Percentiles rank a stretch among this genome's conserved stretches.
Evolutionary conservation across 768 basidiomycete species (phyloP).

Genomic region (Termitomyces sp.): DNA sequence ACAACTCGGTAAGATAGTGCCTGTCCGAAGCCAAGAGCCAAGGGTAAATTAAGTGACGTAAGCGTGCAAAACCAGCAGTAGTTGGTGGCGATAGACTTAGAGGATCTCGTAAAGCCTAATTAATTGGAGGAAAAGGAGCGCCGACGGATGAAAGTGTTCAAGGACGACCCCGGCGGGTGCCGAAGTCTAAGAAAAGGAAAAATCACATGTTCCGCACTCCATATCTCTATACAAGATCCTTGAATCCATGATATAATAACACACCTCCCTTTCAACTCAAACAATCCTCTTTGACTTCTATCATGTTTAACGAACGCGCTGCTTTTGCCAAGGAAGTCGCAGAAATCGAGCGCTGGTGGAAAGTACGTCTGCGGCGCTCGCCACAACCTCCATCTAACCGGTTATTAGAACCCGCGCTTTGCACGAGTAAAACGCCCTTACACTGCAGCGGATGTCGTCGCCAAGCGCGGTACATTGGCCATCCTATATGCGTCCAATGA

Average conservation of each 20-base stretch:
- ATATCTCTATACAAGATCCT: slow-evolving; percentile 14
- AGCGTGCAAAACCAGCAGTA: not conserved
- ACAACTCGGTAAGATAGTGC: not conserved
- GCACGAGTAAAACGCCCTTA: slow-evolving; percentile 85
- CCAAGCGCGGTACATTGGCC: slow-evolving; percentile 84
- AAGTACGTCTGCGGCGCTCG: slow-evolving; percentile 42
- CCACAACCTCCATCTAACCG: slow-evolving; percentile 4
- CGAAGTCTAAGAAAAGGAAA: slow-evolving; percentile 20
- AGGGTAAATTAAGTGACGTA: not conserved
- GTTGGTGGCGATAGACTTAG: not conserved
- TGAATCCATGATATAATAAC: slow-evolving; percentile 19
- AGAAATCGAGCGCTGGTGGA: slow-evolving; percentile 88
- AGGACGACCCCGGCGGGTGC: slow-evolving; percentile 7
- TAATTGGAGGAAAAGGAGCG: slow-evolving; percentile 7
- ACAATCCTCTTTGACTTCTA: slow-evolving; percentile 15
- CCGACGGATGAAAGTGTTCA: slow-evolving; percentile 15
- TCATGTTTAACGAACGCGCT: slow-evolving; percentile 62
- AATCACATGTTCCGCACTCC: slow-evolving; percentile 42
- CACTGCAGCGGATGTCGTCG: slow-evolving; percentile 87
- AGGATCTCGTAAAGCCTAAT: too few species aligned
- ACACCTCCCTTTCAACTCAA: slow-evolving; percentile 12
- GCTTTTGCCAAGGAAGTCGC: slow-evolving; percentile 79
- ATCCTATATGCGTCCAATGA: slow-evolving; percentile 84
- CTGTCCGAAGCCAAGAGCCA: not conserved
- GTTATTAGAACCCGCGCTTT: slow-evolving; percentile 74